These are phyloP conservation scores for Cercospora sp. DNA, from an alignment of 2,329 filamentous ascomycete species.

Conservation along the genomic window DNA sequence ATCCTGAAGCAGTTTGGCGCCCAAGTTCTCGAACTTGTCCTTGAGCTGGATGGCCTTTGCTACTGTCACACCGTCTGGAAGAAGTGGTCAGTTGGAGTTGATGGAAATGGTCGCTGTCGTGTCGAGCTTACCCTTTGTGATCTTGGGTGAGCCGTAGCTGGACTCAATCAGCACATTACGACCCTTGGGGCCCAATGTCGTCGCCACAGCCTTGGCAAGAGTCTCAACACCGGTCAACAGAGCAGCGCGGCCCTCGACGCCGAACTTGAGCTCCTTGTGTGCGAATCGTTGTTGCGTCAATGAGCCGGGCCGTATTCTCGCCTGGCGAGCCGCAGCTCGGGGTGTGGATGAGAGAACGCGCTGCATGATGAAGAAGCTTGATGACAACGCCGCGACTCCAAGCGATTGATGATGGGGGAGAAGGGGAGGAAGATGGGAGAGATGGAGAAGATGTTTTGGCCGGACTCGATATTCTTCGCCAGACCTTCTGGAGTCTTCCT, in stretches of 20 bases:
- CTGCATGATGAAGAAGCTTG: constrained; percentile 65
- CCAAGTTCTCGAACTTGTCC: constrained; percentile 99
- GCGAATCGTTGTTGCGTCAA: constrained; percentile 92
- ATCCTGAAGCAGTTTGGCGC: constrained; percentile 93
- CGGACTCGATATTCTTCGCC: constrained; percentile 3
- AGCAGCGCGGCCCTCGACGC: constrained; percentile 86
- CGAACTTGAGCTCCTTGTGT: constrained; percentile 99
- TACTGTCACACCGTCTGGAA: constrained; percentile 54
- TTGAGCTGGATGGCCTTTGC: constrained; percentile 82
- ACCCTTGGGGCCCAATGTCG: constrained; percentile 95
- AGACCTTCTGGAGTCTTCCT: constrained; percentile 7
- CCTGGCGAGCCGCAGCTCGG: constrained; percentile 75
- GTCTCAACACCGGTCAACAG: constrained; percentile 95
- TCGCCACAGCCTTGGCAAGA: constrained; percentile 91
- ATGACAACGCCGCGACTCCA: constrained; percentile 20
- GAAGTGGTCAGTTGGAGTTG: constrained; percentile 18
- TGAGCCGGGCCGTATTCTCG: constrained; percentile 51
- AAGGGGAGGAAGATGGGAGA: not conserved
- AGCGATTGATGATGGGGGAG: constrained; percentile 5
- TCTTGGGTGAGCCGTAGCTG: constrained; percentile 97
- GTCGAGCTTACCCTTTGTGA: constrained; percentile 81
- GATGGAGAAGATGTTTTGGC: not conserved
- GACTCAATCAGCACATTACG: constrained; percentile 98
- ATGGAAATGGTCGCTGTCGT: constrained; percentile 3
- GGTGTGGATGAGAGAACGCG: constrained; percentile 82